Percentiles rank a stretch among this genome's conserved stretches.
These are phyloP conservation scores for Suillus hirtellus DNA, from an alignment of 768 basidiomycete genomes.

Conservation along the genomic window DNA sequence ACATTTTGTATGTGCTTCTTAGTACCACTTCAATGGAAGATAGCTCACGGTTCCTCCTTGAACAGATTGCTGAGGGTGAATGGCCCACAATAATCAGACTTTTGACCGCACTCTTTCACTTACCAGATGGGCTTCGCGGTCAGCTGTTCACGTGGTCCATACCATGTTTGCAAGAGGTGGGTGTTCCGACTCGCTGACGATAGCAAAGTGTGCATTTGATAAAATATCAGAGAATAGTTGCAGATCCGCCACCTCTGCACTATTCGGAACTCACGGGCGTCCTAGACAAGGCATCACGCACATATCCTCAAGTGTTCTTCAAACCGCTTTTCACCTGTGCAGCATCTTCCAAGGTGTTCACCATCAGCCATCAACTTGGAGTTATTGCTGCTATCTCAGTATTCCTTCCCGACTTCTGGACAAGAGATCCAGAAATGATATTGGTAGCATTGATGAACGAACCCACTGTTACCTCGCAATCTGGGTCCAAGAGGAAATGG, in stretches of 20 bases:
- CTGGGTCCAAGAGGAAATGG: slow-evolving; percentile 34
- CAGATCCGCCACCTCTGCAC: slow-evolving; percentile 53
- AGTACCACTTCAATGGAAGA: not conserved
- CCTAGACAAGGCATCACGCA: slow-evolving; percentile 49
- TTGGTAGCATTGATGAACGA: slow-evolving; percentile 67
- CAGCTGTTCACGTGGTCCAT: slow-evolving; percentile 41
- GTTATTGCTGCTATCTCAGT: slow-evolving; percentile 51
- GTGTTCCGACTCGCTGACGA: slow-evolving; percentile 17
- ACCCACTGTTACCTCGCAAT: slow-evolving; percentile 18
- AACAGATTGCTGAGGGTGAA: slow-evolving; percentile 38
- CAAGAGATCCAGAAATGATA: slow-evolving; percentile 72
- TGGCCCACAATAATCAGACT: slow-evolving; percentile 46
- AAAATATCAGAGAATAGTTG: slow-evolving; percentile 48
- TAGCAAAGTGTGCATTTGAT: slow-evolving; percentile 2
- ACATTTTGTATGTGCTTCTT: slow-evolving; percentile 38
- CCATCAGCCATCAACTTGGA: slow-evolving; percentile 59
- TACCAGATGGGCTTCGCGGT: slow-evolving; percentile 50
- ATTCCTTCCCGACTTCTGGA: slow-evolving; percentile 65
- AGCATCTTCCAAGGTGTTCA: slow-evolving; percentile 59
- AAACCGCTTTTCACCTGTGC: slow-evolving; percentile 73
- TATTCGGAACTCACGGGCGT: slow-evolving; percentile 49
- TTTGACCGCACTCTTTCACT: slow-evolving; percentile 43
- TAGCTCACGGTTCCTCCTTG: not conserved
- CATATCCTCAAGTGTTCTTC: slow-evolving; percentile 65
- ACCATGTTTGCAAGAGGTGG: slow-evolving; percentile 52